These are phyloP conservation scores for Acmispon strigosus DNA, from an alignment of 306 rosid genomes.

Conservation along the genomic window DNA sequence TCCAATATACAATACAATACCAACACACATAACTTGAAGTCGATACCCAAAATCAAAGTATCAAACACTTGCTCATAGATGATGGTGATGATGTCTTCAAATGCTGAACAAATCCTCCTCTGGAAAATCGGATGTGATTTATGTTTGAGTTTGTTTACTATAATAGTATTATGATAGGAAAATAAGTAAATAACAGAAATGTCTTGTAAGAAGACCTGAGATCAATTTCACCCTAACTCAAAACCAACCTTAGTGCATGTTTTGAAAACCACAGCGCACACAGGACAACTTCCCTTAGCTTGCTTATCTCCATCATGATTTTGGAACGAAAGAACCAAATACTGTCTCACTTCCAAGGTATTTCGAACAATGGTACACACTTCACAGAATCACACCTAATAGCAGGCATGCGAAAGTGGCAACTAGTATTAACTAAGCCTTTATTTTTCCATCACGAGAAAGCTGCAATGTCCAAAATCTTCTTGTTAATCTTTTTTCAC, in stretches of 20 bases:
- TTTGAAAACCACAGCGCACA: too few species aligned
- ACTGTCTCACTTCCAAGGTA: slow-evolving; percentile 90
- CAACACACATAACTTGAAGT: not conserved
- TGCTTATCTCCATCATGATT: too few species aligned
- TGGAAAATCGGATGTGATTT: slow-evolving; percentile 27
- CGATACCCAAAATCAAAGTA: not conserved
- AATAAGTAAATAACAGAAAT: too few species aligned
- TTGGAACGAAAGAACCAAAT: slow-evolving; percentile 83
- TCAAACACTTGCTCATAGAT: slow-evolving; percentile 9
- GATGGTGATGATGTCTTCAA: slow-evolving; percentile 44
- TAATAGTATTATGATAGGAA: too few species aligned
- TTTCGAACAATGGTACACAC: not conserved
- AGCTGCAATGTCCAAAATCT: not conserved
- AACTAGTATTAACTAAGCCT: not conserved
- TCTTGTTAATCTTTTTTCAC: not conserved
- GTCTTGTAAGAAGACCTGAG: too few species aligned
- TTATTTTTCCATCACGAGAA: not conserved
- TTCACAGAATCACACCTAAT: not conserved
- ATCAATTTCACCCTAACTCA: too few species aligned
- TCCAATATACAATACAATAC: not conserved
- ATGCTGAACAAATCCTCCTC: slow-evolving; percentile 73
- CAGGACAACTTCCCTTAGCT: too few species aligned
- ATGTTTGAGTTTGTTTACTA: too few species aligned
- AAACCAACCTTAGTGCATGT: too few species aligned
- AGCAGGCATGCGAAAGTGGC: not conserved